These are phyloP conservation scores for Aspergillus homomorphus DNA, from an alignment of 495 filamentous ascomycete genomes.

Conservation along the genomic window DNA sequence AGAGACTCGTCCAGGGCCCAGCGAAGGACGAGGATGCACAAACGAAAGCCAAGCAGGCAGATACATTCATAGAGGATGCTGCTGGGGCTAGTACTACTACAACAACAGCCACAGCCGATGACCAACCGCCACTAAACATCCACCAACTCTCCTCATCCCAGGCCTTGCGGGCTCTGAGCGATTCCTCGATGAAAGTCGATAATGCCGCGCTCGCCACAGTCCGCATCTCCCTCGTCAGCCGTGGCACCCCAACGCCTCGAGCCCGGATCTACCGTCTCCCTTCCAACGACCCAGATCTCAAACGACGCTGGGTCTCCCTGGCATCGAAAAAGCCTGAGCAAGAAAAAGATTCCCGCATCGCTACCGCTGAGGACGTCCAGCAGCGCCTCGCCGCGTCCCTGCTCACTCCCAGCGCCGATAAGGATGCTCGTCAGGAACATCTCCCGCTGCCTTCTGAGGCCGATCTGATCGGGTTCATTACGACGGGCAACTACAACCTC, in stretches of 20 bases:
- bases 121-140: constrained; percentile 30
- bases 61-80: neutral
- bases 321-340: constrained; percentile 15
- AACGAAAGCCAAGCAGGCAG: constrained; percentile 13
- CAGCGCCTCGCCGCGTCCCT: constrained; percentile 56
- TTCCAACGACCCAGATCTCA: constrained; percentile 39
- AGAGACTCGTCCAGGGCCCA: constrained; percentile 49
- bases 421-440: constrained; percentile 48
- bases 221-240: constrained; percentile 53
- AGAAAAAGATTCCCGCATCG: constrained; percentile 15
- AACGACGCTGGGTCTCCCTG: constrained; percentile 52
- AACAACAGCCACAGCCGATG: neutral
- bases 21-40: constrained; percentile 9
- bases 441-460: constrained; percentile 66
- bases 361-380: constrained; percentile 32
- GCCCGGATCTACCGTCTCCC: constrained; percentile 75
- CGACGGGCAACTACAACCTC: constrained; percentile 79
- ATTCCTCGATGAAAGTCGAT: constrained; percentile 11
- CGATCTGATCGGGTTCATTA: constrained; percentile 90
- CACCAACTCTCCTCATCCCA: constrained; percentile 19
- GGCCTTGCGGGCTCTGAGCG: constrained; percentile 14
- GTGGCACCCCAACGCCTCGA: constrained; percentile 59
- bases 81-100: neutral
- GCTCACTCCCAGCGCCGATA: constrained; percentile 26
- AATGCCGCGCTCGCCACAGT: constrained; percentile 52